Base-by-base conservation (phyloP, 371 early-diverging fungal genomes). In the Rhizopus sp. region DNA sequence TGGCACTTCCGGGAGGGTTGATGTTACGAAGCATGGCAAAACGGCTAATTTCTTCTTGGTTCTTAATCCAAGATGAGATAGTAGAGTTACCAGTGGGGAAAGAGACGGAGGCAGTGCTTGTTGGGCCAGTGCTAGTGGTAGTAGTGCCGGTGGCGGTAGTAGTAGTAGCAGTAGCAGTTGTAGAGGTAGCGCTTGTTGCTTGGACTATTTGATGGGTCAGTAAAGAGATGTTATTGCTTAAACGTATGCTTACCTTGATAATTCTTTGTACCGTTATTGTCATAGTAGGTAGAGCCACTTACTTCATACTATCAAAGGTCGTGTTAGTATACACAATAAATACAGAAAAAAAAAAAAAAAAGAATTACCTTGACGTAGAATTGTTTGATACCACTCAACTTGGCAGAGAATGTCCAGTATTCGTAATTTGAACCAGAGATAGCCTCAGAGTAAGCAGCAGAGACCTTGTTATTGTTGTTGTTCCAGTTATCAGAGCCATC, bases 371-470 rank as follows among this genome's bases (percentile, higher is more conserved):
- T 55, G 30, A 73, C 59, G 45, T 73, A 77, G 50, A 77, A 77
- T 49, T 78, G 51, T 30, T 60, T 64, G 37, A 74, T 77, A 32
- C 73, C 67, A 35, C 49, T 37, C 44, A 77, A 60, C 41, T 63
- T 51, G 23, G 62, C 46, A 46, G 51, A 53, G 50, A 77, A 77
- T 5, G 51, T 63, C 78, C 78, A 77, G 50, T 63, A 69, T 47
- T 72, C 73, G 23, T 72, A 72, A 32, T 65, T 69, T 12, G 66
- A 53, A n/a, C 62, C 69, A 17, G 62, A 53, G 17, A 72, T 69
- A 16, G 49, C 7, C 13, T 34, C 40, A 32, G 56, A 55, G 42
- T 56, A 69, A 10, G 62, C 7, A 42, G 69, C 73, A 49, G 56
- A 44, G 30, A 65, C 59, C 0, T 17, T 51, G 17, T 60, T 60